phyloP scores from a whole-genome alignment of 1,139 yeast species.

The Blastobotrys illinoisensis region DNA sequence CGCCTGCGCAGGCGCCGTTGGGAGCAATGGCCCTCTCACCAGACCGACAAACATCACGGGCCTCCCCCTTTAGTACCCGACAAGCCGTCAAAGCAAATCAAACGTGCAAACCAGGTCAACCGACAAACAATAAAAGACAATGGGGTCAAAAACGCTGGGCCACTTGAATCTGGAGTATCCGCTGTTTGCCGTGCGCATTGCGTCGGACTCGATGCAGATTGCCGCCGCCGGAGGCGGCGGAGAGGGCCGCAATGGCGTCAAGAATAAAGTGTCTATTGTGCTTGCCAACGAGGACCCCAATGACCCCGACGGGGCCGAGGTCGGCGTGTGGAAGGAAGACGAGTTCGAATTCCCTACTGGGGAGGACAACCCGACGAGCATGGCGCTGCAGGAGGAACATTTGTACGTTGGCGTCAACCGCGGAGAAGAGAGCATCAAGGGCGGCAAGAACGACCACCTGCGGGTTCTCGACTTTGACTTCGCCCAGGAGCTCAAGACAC shows the following conservation, averaged over 20 bases:
- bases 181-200: conserved; percentile 53
- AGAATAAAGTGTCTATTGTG: conserved; percentile 53
- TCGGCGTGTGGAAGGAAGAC: conserved; percentile 11
- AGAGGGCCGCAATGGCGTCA: conserved; percentile 81
- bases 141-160: conserved; percentile 1
- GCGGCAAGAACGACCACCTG: conserved; percentile 67
- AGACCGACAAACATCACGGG: neutral
- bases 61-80: neutral
- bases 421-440: conserved; percentile 47
- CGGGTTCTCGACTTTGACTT: conserved; percentile 53
- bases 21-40: neutral
- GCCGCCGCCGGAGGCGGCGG: conserved; percentile 94
- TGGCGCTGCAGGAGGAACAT: conserved; percentile 31
- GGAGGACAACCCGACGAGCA: conserved; percentile 34
- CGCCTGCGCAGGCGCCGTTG: neutral
- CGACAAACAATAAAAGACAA: neutral
- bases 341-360: conserved; percentile 22
- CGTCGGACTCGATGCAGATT: conserved; percentile 24
- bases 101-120: neutral
- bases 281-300: neutral
- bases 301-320: neutral
- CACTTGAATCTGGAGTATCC: conserved; percentile 61
- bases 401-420: conserved; percentile 76
- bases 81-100: neutral
- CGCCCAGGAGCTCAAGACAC: conserved; percentile 33